phyloP scores from a whole-genome alignment of 768 basidiomycete genomes.

The Lentinus brumalis region DNA sequence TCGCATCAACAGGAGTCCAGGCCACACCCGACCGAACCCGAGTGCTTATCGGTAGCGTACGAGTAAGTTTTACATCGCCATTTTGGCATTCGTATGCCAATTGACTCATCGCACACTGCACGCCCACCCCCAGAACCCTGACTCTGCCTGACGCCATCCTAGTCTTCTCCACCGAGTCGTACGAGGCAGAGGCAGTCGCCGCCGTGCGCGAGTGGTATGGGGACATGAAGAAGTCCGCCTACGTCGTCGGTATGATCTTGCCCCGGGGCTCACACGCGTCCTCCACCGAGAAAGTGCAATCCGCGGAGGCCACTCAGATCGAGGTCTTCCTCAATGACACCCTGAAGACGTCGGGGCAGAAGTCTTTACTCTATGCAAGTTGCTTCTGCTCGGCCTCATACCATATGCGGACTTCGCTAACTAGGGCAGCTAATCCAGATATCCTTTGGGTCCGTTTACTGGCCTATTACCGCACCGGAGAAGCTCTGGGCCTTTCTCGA shows the following conservation, averaged over 20 bases:
- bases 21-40: no score
- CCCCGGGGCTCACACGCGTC: neutral
- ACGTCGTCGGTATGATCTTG: neutral
- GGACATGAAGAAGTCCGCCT: conserved; percentile 3
- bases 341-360: conserved; percentile 13
- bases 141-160: no score
- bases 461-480: conserved; percentile 18
- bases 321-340: conserved; percentile 11
- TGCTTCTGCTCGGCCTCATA: no score
- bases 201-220: conserved; percentile 7
- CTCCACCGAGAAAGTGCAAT: neutral
- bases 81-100: no score
- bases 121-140: no score
- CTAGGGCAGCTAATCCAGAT: conserved; percentile 8
- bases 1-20: no score
- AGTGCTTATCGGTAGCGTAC: no score
- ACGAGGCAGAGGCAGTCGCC: conserved; percentile 7
- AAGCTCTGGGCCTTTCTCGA: conserved; percentile 23
- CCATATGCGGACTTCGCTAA: no score
- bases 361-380: conserved; percentile 26
- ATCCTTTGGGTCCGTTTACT: conserved; percentile 24
- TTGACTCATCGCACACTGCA: no score
- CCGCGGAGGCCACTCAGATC: neutral
- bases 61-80: no score
- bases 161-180: conserved; percentile 5